Percentiles rank a stretch among this genome's conserved stretches.
Conservation (phyloP, 805 yeast genomes). For the Pichia thaimueangensis region DNA sequence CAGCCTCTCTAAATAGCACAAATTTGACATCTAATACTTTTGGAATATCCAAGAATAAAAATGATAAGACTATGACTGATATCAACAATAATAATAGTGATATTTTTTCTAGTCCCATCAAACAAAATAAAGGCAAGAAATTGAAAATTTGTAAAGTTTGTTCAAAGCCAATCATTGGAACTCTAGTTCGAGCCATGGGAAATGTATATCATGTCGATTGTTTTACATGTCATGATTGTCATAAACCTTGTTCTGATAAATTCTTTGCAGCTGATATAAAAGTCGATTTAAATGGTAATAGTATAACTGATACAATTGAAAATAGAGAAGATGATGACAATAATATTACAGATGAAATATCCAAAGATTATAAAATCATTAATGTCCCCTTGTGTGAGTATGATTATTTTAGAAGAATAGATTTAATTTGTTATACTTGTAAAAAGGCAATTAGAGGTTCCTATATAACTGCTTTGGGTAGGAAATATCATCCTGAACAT, state of each 20-base stretch:
- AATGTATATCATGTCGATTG: conserved; percentile 81
- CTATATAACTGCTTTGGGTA: conserved; percentile 87
- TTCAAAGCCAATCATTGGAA: conserved; percentile 51
- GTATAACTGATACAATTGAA: background rate
- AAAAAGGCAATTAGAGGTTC: conserved; percentile 83
- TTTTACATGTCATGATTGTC: conserved; percentile 82
- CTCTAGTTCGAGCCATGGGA: conserved; percentile 79
- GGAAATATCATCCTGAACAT: conserved; percentile 90
- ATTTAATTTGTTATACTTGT: conserved; percentile 82
- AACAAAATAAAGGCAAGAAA: conserved; percentile 16
- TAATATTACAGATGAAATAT: no score
- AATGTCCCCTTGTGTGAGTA: conserved; percentile 76
- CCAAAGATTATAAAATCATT: no score
- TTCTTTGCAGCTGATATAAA: conserved; percentile 72
- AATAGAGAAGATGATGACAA: background rate
- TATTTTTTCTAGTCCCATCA: conserved; percentile 3
- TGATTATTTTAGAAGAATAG: conserved; percentile 81
- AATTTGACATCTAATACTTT: no score
- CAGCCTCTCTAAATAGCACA: no score
- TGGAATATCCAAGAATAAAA: no score
- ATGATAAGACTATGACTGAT: background rate
- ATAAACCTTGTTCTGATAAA: conserved; percentile 70
- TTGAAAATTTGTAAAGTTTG: conserved; percentile 47
- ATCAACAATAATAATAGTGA: background rate
- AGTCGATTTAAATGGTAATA: conserved; percentile 3